Conservation (phyloP, 2,329 filamentous ascomycete genomes). For the Clathrospora elynae region DNA sequence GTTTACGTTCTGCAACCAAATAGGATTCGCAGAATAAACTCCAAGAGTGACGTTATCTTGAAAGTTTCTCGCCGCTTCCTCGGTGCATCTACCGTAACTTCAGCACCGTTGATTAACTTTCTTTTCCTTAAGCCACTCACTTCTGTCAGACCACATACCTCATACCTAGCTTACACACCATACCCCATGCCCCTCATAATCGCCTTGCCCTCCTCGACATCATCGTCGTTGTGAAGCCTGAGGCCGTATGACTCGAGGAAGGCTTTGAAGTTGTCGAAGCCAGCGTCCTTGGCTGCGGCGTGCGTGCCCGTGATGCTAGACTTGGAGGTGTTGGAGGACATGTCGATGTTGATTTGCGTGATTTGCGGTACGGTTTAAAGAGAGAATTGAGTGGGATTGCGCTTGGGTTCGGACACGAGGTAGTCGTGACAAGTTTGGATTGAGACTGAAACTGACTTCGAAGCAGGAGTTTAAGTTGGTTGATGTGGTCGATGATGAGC, state of each 20-base stretch:
- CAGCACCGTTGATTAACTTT: too few relatives aligned
- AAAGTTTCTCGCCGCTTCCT: too few relatives aligned
- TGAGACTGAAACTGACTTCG: too few relatives aligned
- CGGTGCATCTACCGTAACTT: too few relatives aligned
- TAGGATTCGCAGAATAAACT: too few relatives aligned
- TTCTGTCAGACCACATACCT: too few relatives aligned
- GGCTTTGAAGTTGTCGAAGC: conserved; percentile 18
- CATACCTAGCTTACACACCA: conserved; percentile 7
- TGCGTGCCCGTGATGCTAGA: conserved; percentile 12
- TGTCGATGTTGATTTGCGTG: background rate
- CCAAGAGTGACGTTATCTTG: too few relatives aligned
- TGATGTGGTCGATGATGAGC: too few relatives aligned
- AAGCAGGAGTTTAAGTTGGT: too few relatives aligned
- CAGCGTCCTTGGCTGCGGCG: conserved; percentile 20
- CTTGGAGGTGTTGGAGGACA: conserved; percentile 9
- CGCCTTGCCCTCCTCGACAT: conserved; percentile 28
- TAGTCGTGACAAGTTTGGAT: background rate
- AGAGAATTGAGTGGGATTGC: background rate
- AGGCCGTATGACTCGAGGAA: conserved; percentile 26
- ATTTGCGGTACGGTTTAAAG: background rate
- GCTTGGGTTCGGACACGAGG: background rate
- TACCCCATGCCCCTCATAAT: conserved; percentile 31
- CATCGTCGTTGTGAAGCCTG: conserved; percentile 11
- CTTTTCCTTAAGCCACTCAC: too few relatives aligned
- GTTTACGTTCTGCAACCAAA: too few relatives aligned